Base-by-base conservation (phyloP, 2,329 filamentous ascomycete species). In the Alternaria triticimaculans region DNA sequence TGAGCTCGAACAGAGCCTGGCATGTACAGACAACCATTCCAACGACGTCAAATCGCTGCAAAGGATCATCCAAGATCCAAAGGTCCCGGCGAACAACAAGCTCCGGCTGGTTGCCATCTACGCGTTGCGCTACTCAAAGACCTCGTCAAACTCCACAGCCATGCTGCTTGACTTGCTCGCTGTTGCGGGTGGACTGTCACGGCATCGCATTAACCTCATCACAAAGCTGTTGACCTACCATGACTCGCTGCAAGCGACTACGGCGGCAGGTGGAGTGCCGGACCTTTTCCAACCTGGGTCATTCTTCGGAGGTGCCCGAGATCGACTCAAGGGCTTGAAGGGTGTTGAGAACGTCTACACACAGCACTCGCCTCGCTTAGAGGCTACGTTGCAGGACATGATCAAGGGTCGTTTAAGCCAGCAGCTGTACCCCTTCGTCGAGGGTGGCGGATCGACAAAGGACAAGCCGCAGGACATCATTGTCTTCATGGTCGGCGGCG, bases 271-370 rank as follows among this genome's bases (percentile, higher is more conserved):
- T 10, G 93, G 93, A 6, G 93, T 97, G 61, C 90, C 93, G 0
- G 95, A 98, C 69, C 88, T 98, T 7, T 98, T 99, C 73, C 94
- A 98, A 75, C 91, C 93, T 0, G 78, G 80, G 2, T 95, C 93
- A 5, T 95, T 99, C 68, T 97, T 99, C 80, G 92, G 93, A 0
- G 92, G 92, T 12, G 94, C 94, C 11, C 87, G 93, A 43, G 93
- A 91, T 74, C 89, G 94, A 6, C 94, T 99, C 80, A 97, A 97
- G 76, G 96, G 96, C 0, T 85, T 99, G 14, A 97, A 98, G 76
- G 96, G 96, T 2, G 96, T 99, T 1, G 96, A 99, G 79, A 99
- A 99, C 73, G 96, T 99, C 26, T 99, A 99, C 79, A 99, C 96
- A 0, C 96, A 99, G 79, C 96, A 99, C 80, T 96, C 93, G 6